phyloP scores from a whole-genome alignment of 2,329 filamentous ascomycete species.

The Xylaria sp. region DNA sequence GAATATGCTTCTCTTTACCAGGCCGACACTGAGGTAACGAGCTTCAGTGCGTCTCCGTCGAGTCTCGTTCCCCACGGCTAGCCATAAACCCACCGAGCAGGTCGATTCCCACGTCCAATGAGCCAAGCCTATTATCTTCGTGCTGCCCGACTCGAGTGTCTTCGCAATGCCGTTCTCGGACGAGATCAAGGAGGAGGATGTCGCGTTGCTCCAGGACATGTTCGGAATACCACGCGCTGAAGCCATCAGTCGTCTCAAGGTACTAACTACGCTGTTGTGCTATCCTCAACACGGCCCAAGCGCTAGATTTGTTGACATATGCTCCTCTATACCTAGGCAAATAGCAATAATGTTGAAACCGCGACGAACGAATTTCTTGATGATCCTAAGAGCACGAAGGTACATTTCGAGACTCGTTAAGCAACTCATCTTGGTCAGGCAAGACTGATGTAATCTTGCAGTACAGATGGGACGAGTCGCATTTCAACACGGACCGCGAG shows the following conservation, averaged over 20 bases:
- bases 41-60: constrained; percentile 12
- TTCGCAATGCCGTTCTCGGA: constrained; percentile 34
- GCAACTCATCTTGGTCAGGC: background rate
- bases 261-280: constrained; percentile 18
- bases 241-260: constrained; percentile 38
- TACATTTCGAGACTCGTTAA: constrained; percentile 28
- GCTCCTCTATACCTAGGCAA: constrained; percentile 40
- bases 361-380: constrained; percentile 62
- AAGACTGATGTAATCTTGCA: constrained; percentile 35
- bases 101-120: constrained; percentile 20
- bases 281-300: constrained; percentile 6
- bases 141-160: constrained; percentile 1
- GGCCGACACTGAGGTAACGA: constrained; percentile 3
- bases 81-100: background rate
- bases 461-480: constrained; percentile 62
- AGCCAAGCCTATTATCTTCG: background rate
- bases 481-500: constrained; percentile 59
- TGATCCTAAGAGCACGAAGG: constrained; percentile 48
- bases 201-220: constrained; percentile 32
- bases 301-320: constrained; percentile 10
- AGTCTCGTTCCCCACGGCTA: background rate
- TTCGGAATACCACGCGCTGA: constrained; percentile 30
- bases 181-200: constrained; percentile 29
- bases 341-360: constrained; percentile 53
- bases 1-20: constrained; percentile 15